phyloP scores from a whole-genome alignment of 768 basidiomycete species.

The Crepidotus variabilis region DNA sequence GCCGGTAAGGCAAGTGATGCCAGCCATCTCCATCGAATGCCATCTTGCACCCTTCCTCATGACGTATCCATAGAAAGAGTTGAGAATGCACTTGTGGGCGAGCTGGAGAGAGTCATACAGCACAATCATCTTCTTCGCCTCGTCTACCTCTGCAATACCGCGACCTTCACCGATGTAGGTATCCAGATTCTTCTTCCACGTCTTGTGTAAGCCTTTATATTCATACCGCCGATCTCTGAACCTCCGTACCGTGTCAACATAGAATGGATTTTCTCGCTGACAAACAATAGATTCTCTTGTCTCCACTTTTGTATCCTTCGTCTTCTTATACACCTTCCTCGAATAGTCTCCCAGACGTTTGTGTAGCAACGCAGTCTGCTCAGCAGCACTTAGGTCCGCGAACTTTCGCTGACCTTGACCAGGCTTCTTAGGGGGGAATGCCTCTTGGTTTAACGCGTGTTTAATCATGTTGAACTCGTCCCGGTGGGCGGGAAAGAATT shows the following conservation, averaged over 20 bases:
- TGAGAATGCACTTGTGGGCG: slow-evolving; percentile 99
- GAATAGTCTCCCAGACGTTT: slow-evolving; percentile 99
- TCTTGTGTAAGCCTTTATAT: slow-evolving; percentile 97
- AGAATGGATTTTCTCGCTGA: slow-evolving; percentile 97
- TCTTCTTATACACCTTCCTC: slow-evolving; percentile 97
- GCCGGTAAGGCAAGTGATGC: slow-evolving; percentile 96
- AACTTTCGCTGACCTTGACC: slow-evolving; percentile 77
- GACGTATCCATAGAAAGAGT: slow-evolving; percentile 99
- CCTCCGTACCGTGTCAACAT: slow-evolving; percentile 94
- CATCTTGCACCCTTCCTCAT: slow-evolving; percentile 99
- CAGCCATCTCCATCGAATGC: slow-evolving; percentile 99
- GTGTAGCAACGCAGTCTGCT: slow-evolving; percentile 90
- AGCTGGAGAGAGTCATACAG: slow-evolving; percentile 97
- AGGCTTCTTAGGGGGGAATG: slow-evolving; percentile 78
- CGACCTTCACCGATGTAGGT: slow-evolving; percentile 60
- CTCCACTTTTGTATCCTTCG: slow-evolving; percentile 94
- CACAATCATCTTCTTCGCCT: slow-evolving; percentile 99
- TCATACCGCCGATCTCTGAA: slow-evolving; percentile 98
- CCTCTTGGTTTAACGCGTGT: slow-evolving; percentile 92
- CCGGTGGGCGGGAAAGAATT: slow-evolving; percentile 94
- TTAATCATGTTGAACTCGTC: slow-evolving; percentile 99
- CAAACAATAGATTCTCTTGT: slow-evolving; percentile 93
- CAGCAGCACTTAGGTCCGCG: slow-evolving; percentile 73
- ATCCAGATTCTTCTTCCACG: slow-evolving; percentile 99
- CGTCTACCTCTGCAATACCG: slow-evolving; percentile 83